These are phyloP conservation scores for Amaranthus cruentus DNA, from an alignment of 148 eudicot species.

Conservation along the genomic window DNA sequence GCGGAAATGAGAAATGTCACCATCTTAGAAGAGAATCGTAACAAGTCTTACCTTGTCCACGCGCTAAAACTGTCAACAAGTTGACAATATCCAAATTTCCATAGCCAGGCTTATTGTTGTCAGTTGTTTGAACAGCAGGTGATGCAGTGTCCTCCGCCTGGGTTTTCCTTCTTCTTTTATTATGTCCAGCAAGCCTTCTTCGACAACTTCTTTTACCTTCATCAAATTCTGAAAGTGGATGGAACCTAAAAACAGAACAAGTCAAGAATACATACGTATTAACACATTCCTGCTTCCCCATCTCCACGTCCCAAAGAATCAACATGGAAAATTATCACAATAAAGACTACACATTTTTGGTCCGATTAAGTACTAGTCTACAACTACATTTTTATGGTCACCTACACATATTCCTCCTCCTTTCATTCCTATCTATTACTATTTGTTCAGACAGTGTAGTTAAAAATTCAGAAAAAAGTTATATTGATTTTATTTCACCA, in stretches of 20 bases:
- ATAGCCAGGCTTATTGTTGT: conserved; percentile 9
- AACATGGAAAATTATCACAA: too few relatives aligned
- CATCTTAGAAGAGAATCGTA: not conserved
- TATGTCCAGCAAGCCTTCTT: conserved; percentile 91
- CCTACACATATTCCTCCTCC: too few relatives aligned
- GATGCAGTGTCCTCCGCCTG: conserved; percentile 65
- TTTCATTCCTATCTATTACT: too few relatives aligned
- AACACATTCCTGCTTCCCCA: not conserved
- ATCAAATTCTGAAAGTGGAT: conserved; percentile 83
- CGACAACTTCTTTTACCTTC: conserved; percentile 97
- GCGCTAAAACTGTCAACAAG: conserved; percentile 29
- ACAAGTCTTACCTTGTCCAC: conserved; percentile 29
- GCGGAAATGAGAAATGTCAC: not conserved
- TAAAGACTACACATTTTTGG: too few relatives aligned
- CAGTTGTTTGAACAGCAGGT: conserved; percentile 17
- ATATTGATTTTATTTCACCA: not conserved
- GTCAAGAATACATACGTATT: not conserved
- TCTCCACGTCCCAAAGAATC: not conserved
- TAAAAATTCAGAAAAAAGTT: not conserved
- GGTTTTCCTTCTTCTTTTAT: conserved; percentile 84
- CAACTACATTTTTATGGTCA: too few relatives aligned
- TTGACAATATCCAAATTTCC: conserved; percentile 34
- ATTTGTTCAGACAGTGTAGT: too few relatives aligned
- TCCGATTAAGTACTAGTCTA: too few relatives aligned
- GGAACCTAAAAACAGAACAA: conserved; percentile 52